These are phyloP conservation scores for Cronartium quercuum DNA, from an alignment of 1,284 basidiomycete genomes.

Conservation along the genomic window DNA sequence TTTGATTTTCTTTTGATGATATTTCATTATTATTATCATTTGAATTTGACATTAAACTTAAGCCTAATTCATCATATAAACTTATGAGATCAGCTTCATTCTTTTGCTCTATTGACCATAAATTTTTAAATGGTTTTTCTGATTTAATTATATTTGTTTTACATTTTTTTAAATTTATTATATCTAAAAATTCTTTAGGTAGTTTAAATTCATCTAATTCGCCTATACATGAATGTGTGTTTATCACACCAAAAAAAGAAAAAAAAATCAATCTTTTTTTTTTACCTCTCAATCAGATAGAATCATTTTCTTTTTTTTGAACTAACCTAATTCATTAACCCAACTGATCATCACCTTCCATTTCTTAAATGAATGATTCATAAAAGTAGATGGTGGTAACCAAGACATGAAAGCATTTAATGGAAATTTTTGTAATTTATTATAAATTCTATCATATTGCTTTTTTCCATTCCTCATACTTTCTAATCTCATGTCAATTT, in stretches of 20 bases:
- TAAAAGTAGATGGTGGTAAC: too few relatives aligned
- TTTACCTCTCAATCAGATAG: not conserved
- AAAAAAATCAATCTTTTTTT: not conserved
- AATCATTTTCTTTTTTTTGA: conserved; percentile 3
- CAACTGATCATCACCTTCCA: conserved; percentile 21
- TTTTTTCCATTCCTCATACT: conserved; percentile 17
- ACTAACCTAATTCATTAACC: conserved; percentile 9
- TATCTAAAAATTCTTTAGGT: not conserved
- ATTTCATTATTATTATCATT: too few relatives aligned
- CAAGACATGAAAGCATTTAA: too few relatives aligned
- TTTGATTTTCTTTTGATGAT: too few relatives aligned
- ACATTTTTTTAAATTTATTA: too few relatives aligned
- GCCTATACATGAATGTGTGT: not conserved
- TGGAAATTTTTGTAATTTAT: conserved; percentile 1
- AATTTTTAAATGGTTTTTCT: too few relatives aligned
- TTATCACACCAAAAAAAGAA: not conserved
- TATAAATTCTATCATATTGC: conserved; percentile 6
- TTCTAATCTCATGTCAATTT: conserved; percentile 16
- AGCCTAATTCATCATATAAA: too few relatives aligned
- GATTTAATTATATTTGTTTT: too few relatives aligned
- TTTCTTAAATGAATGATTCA: not conserved
- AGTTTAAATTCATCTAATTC: conserved; percentile 7
- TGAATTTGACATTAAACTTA: too few relatives aligned
- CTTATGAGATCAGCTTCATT: too few relatives aligned
- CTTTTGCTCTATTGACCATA: too few relatives aligned